Percentiles rank a stretch among this genome's conserved stretches.
Evolutionary conservation across 1,139 yeast genomes (phyloP).

Genomic region (Hemisphaericaspora xylanilytica): DNA sequence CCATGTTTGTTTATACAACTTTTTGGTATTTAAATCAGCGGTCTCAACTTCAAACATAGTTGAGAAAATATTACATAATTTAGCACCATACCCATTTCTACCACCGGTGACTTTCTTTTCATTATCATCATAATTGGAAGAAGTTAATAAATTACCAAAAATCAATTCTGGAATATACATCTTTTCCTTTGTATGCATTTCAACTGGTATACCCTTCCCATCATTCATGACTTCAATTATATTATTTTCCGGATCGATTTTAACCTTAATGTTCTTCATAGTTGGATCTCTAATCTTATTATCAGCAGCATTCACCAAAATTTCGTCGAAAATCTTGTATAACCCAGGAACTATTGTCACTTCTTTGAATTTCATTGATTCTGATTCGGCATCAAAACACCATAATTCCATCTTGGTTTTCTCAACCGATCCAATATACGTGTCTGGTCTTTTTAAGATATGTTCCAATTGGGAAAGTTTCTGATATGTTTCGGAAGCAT

Average conservation of each 20-base stretch:
- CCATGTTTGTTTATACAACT: conserved; percentile 81
- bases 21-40: conserved; percentile 66
- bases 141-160: conserved; percentile 91
- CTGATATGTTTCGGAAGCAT: conserved; percentile 80
- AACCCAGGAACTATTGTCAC: conserved; percentile 92
- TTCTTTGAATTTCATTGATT: conserved; percentile 67
- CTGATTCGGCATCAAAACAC: conserved; percentile 71
- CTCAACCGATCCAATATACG: conserved; percentile 95
- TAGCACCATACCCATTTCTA: conserved; percentile 98
- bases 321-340: conserved; percentile 95
- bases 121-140: conserved; percentile 94
- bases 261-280: conserved; percentile 83
- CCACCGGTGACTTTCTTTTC: conserved; percentile 98
- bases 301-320: conserved; percentile 97
- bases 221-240: conserved; percentile 82
- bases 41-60: conserved; percentile 87
- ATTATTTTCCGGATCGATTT: conserved; percentile 72
- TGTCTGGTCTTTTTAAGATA: conserved; percentile 95
- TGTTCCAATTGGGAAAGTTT: conserved; percentile 93
- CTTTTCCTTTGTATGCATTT: conserved; percentile 86
- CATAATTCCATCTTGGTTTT: conserved; percentile 77
- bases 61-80: conserved; percentile 84
- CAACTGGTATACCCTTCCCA: conserved; percentile 95
- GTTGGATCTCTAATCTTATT: conserved; percentile 92
- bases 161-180: conserved; percentile 95